A percentile compares a stretch with the other conserved stretches of the same genome.
Evolutionary conservation across 2,329 filamentous ascomycete species (phyloP).

Genomic region (Colletotrichum salicis): DNA sequence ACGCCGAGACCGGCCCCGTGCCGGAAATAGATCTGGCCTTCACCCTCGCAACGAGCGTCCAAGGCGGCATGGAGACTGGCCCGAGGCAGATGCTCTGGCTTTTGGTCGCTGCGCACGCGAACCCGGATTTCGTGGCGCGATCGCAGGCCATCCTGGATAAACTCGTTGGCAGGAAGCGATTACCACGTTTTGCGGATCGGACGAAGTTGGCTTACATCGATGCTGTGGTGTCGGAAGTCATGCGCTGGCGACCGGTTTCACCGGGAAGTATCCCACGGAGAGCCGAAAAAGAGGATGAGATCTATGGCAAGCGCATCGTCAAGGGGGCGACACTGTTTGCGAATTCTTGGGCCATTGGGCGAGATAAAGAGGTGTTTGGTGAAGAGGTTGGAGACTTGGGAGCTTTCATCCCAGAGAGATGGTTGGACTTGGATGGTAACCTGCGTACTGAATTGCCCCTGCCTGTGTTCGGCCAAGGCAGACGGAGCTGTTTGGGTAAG

Average conservation of each 20-base stretch:
- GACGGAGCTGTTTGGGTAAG: conserved; percentile 54
- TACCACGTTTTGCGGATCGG: conserved; percentile 52
- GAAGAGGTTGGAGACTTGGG: conserved; percentile 36
- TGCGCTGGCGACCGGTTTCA: conserved; percentile 56
- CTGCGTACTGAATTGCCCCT: conserved; percentile 44
- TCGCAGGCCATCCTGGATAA: conserved; percentile 54
- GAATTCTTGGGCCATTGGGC: conserved; percentile 52
- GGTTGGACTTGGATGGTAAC: conserved; percentile 36
- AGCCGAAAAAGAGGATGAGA: conserved; percentile 47
- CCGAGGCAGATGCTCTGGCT: conserved; percentile 45
- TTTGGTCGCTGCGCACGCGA: conserved; percentile 46
- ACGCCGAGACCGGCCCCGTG: conserved; percentile 37
- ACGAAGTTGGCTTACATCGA: conserved; percentile 53
- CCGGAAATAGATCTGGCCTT: conserved; percentile 47
- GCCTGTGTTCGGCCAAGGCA: conserved; percentile 59
- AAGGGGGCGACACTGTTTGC: conserved; percentile 55
- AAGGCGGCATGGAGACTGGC: conserved; percentile 47
- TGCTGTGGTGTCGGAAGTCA: conserved; percentile 53
- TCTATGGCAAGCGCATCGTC: conserved; percentile 54
- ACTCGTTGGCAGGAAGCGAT: conserved; percentile 51
- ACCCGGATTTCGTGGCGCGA: conserved; percentile 27
- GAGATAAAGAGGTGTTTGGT: conserved; percentile 54
- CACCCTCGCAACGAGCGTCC: conserved; percentile 44
- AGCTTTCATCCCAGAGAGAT: conserved; percentile 47
- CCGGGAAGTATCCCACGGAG: conserved; percentile 52